Conservation (phyloP, 495 filamentous ascomycete species). For the Hypoxylon fragiforme region DNA sequence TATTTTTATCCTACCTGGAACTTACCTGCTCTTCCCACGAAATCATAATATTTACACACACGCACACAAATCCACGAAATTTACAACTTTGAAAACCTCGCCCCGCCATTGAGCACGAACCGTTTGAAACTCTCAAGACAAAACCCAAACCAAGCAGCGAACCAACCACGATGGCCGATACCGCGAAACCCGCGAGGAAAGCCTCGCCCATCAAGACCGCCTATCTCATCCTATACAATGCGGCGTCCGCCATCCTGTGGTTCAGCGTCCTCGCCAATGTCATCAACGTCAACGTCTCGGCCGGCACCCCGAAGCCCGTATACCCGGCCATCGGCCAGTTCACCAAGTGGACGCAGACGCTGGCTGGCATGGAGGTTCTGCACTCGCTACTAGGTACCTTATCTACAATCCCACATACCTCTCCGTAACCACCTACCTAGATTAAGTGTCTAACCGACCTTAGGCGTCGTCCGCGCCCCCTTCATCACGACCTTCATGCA, state of each 20-base stretch:
- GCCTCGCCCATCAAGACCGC: constrained; percentile 49
- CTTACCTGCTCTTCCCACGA: constrained; percentile 9
- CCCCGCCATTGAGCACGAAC: background rate
- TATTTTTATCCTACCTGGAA: too few species aligned
- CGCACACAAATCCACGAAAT: background rate
- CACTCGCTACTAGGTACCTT: constrained; percentile 69
- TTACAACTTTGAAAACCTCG: too few species aligned
- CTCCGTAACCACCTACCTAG: too few species aligned
- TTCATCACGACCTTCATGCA: constrained; percentile 86
- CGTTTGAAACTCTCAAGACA: too few species aligned
- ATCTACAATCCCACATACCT: background rate
- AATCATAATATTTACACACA: background rate
- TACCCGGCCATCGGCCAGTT: constrained; percentile 63
- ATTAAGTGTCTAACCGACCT: too few species aligned
- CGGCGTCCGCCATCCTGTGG: constrained; percentile 75
- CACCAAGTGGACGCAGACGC: constrained; percentile 77
- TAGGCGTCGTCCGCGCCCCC: constrained; percentile 83
- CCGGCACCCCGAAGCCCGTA: constrained; percentile 33
- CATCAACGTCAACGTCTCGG: constrained; percentile 40
- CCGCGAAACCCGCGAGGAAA: constrained; percentile 31
- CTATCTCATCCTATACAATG: constrained; percentile 87
- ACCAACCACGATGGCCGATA: constrained; percentile 25
- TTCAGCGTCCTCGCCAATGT: constrained; percentile 64
- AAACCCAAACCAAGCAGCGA: too few species aligned
- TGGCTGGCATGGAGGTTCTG: constrained; percentile 78